These are phyloP conservation scores for Penicillium desertorum DNA, from an alignment of 495 filamentous ascomycete species.

Conservation along the genomic window DNA sequence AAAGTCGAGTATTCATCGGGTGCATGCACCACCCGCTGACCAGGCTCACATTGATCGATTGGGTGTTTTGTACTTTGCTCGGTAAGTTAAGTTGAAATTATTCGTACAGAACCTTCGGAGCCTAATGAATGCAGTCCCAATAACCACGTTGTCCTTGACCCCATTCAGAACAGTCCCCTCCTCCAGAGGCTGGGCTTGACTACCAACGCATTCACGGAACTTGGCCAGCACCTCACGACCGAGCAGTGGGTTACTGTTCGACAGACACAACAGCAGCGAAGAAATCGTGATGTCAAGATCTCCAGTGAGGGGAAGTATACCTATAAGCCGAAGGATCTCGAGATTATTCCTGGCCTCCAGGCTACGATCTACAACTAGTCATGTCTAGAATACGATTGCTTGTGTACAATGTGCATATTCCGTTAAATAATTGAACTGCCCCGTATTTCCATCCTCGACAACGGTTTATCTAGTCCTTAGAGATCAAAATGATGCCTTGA, in stretches of 20 bases:
- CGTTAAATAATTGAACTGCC: neutral
- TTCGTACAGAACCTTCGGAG: neutral
- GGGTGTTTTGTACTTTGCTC: constrained; percentile 49
- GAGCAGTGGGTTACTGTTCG: constrained; percentile 40
- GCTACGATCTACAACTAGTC: constrained; percentile 47
- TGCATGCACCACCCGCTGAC: constrained; percentile 49
- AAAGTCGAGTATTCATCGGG: constrained; percentile 54
- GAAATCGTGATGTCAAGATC: constrained; percentile 41
- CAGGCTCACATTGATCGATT: constrained; percentile 53
- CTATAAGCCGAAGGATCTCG: constrained; percentile 43
- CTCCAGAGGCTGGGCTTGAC: constrained; percentile 43
- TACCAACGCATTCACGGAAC: constrained; percentile 33
- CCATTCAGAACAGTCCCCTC: constrained; percentile 44
- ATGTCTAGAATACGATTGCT: neutral
- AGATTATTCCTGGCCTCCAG: constrained; percentile 49
- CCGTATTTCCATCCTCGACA: neutral
- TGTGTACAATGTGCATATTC: neutral
- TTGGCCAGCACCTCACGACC: constrained; percentile 36
- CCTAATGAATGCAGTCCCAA: constrained; percentile 28
- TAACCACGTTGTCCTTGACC: constrained; percentile 42
- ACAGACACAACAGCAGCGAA: constrained; percentile 46
- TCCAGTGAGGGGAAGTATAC: constrained; percentile 37
- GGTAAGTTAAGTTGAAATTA: constrained; percentile 13
- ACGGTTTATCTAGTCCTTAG: neutral
- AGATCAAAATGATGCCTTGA: neutral